Evolutionary conservation across 2,329 filamentous ascomycete species (phyloP).

Genomic region (Colletotrichum brevisporum): DNA sequence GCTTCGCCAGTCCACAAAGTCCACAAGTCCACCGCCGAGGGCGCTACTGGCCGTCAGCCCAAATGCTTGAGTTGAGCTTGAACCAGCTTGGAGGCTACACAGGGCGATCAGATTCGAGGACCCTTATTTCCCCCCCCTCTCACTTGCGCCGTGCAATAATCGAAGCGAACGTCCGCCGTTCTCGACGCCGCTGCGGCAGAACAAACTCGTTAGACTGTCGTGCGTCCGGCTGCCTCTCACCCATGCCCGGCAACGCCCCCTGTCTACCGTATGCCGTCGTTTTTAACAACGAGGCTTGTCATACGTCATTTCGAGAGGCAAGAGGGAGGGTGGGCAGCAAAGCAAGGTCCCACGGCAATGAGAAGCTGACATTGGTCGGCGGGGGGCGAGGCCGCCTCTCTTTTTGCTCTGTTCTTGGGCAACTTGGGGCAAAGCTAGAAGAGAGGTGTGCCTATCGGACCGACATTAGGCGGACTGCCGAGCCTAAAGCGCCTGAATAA

Average conservation of each 20-base stretch:
- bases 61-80: conserved; percentile 41
- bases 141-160: too few species aligned
- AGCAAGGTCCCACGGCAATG: conserved; percentile 22
- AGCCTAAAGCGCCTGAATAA: conserved; percentile 38
- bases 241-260: conserved; percentile 19
- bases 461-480: conserved; percentile 38
- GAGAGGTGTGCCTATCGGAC: conserved; percentile 25
- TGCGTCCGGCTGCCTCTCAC: conserved; percentile 13
- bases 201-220: not conserved
- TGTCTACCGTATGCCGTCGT: conserved; percentile 16
- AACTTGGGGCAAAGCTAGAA: not conserved
- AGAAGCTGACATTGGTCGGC: conserved; percentile 13
- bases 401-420: not conserved
- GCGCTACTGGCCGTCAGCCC: conserved; percentile 13
- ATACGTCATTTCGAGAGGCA: conserved; percentile 33
- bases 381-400: conserved; percentile 3
- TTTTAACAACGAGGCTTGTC: conserved; percentile 28
- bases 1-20: conserved; percentile 30
- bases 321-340: conserved; percentile 36
- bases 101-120: not conserved
- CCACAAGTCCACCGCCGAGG: conserved; percentile 30
- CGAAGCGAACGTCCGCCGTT: not conserved
- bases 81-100: conserved; percentile 16
- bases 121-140: not conserved
- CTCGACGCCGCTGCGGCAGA: not conserved